Conservation (phyloP, 2,329 filamentous ascomycete genomes). For the Trichothecium roseum region DNA sequence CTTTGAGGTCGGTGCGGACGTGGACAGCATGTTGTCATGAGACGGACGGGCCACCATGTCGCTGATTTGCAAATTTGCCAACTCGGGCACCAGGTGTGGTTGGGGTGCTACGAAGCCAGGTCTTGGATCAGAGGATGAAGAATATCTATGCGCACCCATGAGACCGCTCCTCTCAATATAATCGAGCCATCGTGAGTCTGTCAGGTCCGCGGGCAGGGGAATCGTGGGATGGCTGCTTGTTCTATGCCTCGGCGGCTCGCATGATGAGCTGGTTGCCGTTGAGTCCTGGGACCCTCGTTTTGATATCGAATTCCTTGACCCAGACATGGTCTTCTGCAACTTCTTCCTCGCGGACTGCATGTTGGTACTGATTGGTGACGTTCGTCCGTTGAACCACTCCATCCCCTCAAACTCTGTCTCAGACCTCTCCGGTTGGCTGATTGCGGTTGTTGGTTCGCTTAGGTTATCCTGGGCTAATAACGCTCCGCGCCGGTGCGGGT, state of each 20-base stretch:
- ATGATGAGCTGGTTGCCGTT: neutral
- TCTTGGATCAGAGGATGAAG: constrained; percentile 9
- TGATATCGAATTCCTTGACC: no score
- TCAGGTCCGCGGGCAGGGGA: constrained; percentile 19
- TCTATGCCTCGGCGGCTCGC: neutral
- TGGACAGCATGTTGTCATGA: neutral
- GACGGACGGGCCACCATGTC: neutral
- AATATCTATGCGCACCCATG: constrained; percentile 7
- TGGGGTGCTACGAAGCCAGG: neutral
- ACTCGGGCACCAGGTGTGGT: constrained; percentile 18
- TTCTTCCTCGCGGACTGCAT: neutral
- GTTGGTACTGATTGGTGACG: no score
- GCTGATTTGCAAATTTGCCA: constrained; percentile 21
- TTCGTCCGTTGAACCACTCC: no score
- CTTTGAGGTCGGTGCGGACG: neutral
- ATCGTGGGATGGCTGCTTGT: constrained; percentile 6
- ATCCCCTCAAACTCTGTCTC: no score
- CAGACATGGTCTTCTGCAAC: neutral
- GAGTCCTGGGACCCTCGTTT: constrained; percentile 1
- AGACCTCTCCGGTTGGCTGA: no score
- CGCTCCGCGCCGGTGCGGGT: no score
- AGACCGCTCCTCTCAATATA: constrained; percentile 17
- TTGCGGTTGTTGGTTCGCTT: no score
- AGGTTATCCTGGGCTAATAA: no score
- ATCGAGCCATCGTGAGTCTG: constrained; percentile 20